Evolutionary conservation across 768 basidiomycete genomes (phyloP), one percentile per base, ranked within the genome.

Genomic region (Gymnopilus junonius): DNA sequence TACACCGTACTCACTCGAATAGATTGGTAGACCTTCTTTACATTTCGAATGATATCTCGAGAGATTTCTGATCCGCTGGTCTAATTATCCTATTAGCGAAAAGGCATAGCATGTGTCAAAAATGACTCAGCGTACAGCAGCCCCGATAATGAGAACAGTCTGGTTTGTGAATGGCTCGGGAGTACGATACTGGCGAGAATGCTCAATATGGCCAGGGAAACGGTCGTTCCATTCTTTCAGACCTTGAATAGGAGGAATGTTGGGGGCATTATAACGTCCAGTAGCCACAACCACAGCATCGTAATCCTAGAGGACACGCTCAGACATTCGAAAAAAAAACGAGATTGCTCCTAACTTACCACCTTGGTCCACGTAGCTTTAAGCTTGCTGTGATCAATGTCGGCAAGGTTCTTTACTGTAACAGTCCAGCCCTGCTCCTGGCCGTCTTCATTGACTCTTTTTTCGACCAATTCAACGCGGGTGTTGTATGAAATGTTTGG

Each of bases 401-500:
- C 58, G 4, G 70, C 72, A 4, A 79, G 69, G 31, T 73, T 64
- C 63, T 78, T 78, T 20, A 77, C 63, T 10, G 75, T 75, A 12
- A 79, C 61, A 1, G 62, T 74, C 79, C 78, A 79, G 8, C 78
- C 79, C 12, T 67, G 68, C 34, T 78, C 72, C 29, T 71, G 58
- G 0, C 76, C 75, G 25, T 65, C 39, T 12, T 56, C 67, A 59
- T 76, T 68, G n/a, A 69, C 55, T 0, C 73, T 66, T 60, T 84
- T 85, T 61, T 82, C 76, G 31, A 80, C 71, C 12, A 69, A 70
- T 58, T 85, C 83, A 7, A 85, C 82, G 10, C 83, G 80, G 0
- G 83, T 85, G 68, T 81, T 81, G 70, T 80, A 84, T 2, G 77
- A 75, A 1, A 77, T 61, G 23, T 76, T 68, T 0, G 74, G 72